These are phyloP conservation scores for Saprolegnia diclina DNA, from an alignment of 352 stramenopile species.

Conservation along the genomic window DNA sequence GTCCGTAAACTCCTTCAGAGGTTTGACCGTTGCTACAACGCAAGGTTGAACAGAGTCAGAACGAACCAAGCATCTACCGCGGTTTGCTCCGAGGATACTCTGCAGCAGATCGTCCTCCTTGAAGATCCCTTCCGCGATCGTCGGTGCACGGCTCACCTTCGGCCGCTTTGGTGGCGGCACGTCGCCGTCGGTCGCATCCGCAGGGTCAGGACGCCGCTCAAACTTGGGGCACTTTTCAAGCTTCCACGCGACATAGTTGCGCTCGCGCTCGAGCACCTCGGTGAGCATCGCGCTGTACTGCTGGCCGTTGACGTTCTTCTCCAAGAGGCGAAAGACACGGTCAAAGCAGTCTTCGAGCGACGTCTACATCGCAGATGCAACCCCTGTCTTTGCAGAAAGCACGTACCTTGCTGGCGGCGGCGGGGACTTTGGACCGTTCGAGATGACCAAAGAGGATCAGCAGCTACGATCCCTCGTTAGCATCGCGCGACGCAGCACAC, in stretches of 20 bases:
- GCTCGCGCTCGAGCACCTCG: constrained; percentile 79
- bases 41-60: background rate
- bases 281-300: constrained; percentile 85
- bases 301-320: constrained; percentile 83
- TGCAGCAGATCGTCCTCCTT: constrained; percentile 46
- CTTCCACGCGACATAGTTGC: constrained; percentile 90
- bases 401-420: constrained; percentile 5
- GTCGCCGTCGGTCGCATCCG: constrained; percentile 27
- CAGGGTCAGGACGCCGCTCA: constrained; percentile 40
- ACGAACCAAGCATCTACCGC: constrained; percentile 39
- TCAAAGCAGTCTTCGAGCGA: constrained; percentile 57
- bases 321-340: constrained; percentile 70
- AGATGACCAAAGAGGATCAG: constrained; percentile 78
- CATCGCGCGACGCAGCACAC: background rate
- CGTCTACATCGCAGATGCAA: constrained; percentile 27
- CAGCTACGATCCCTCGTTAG: constrained; percentile 31
- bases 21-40: constrained; percentile 49
- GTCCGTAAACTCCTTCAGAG: constrained; percentile 75
- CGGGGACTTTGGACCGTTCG: constrained; percentile 12
- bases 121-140: constrained; percentile 1
- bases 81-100: constrained; percentile 62
- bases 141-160: background rate
- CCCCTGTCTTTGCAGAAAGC: background rate
- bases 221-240: constrained; percentile 79
- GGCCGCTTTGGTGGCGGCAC: constrained; percentile 1